Evolutionary conservation across 1,284 basidiomycete species (phyloP).

Genomic region (Mycosarcoma maydis): DNA sequence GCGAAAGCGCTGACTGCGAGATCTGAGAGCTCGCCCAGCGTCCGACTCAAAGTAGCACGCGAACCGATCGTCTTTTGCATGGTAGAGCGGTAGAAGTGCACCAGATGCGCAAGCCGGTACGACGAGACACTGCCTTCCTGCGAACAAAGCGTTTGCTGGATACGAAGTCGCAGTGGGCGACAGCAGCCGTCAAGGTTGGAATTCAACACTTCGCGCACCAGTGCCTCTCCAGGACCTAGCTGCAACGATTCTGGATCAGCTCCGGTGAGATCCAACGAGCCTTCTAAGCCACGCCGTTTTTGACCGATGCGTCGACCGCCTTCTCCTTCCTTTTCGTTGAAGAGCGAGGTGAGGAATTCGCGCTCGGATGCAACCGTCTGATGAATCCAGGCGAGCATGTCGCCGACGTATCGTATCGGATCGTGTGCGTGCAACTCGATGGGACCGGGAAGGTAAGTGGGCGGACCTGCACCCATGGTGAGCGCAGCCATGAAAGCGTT

Average conservation of each 20-base stretch:
- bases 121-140: slow-evolving; percentile 91
- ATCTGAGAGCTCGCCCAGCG: slow-evolving; percentile 75
- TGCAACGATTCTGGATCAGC: slow-evolving; percentile 18
- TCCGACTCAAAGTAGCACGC: slow-evolving; percentile 78
- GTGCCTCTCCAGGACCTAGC: slow-evolving; percentile 31
- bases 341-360: slow-evolving; percentile 71
- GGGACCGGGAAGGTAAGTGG: slow-evolving; percentile 85
- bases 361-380: slow-evolving; percentile 92
- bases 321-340: slow-evolving; percentile 68
- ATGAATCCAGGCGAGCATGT: slow-evolving; percentile 99
- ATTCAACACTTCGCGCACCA: slow-evolving; percentile 81
- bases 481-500: slow-evolving; percentile 85
- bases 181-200: slow-evolving; percentile 83
- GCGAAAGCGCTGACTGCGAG: slow-evolving; percentile 47
- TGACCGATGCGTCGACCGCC: slow-evolving; percentile 62
- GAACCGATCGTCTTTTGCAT: slow-evolving; percentile 90
- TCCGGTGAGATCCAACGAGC: slow-evolving; percentile 42
- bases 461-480: slow-evolving; percentile 79
- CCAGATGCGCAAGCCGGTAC: slow-evolving; percentile 90
- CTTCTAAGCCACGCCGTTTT: slow-evolving; percentile 41
- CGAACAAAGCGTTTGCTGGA: slow-evolving; percentile 88
- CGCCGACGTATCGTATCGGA: slow-evolving; percentile 92
- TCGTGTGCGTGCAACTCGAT: slow-evolving; percentile 98
- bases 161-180: slow-evolving; percentile 76
- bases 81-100: slow-evolving; percentile 91